Conservation (phyloP, 345 rosid genomes). For the Durio zibethinus region DNA sequence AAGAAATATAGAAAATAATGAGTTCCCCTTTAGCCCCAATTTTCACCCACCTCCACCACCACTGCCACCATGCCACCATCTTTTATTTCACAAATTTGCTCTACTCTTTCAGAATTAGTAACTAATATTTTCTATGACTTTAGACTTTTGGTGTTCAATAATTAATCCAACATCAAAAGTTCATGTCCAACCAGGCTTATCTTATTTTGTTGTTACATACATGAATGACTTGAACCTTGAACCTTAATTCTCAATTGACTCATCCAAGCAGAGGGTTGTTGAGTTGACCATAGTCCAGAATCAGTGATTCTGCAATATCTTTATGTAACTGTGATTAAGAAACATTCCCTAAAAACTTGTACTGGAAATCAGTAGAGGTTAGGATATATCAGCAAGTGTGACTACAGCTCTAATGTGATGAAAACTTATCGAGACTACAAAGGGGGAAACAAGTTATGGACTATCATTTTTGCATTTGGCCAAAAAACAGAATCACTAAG, state of each 20-base stretch:
- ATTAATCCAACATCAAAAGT: neutral
- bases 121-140: neutral
- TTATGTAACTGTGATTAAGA: neutral
- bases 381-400: neutral
- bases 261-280: neutral
- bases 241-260: neutral
- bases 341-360: neutral
- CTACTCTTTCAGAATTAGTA: neutral
- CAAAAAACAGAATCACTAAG: neutral
- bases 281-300: neutral
- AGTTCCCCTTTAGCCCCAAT: neutral
- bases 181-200: neutral
- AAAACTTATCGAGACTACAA: neutral
- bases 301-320: neutral
- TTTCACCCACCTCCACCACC: neutral
- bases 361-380: neutral
- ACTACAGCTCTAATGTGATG: neutral
- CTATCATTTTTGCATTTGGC: neutral
- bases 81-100: neutral
- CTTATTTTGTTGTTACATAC: neutral
- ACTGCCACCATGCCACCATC: neutral
- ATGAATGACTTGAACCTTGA: neutral
- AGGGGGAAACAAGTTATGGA: neutral
- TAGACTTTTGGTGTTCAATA: neutral
- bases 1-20: neutral